These are phyloP conservation scores for Fusarium sp. DNA, from an alignment of 2,329 filamentous ascomycete genomes.

Conservation along the genomic window DNA sequence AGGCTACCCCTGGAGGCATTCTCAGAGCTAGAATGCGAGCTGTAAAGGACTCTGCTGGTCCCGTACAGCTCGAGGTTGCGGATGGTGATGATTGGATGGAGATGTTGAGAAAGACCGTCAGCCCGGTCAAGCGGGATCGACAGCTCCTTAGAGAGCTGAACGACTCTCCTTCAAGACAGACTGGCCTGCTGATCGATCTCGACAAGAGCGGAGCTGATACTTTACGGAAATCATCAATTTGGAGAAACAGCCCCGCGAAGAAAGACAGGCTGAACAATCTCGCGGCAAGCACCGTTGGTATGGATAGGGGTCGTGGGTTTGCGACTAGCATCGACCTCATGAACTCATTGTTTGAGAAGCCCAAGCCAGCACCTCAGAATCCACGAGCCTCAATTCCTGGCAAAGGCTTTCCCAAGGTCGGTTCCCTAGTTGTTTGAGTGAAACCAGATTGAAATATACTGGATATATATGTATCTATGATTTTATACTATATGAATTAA, in stretches of 20 bases:
- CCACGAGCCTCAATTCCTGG: conserved; percentile 62
- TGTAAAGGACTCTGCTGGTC: conserved; percentile 68
- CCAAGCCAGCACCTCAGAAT: conserved; percentile 67
- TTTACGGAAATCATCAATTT: conserved; percentile 55
- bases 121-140: conserved; percentile 91
- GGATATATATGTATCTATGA: conserved; percentile 51
- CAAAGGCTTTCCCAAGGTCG: conserved; percentile 88
- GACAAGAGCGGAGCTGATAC: conserved; percentile 60
- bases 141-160: conserved; percentile 71
- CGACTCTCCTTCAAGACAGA: conserved; percentile 60
- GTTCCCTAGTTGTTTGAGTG: conserved; percentile 63
- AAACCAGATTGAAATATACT: conserved; percentile 38
- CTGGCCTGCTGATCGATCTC: conserved; percentile 43
- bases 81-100: conserved; percentile 91
- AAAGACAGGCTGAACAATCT: conserved; percentile 46
- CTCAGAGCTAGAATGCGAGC: conserved; percentile 72
- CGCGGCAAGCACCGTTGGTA: conserved; percentile 46
- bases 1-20: conserved; percentile 67
- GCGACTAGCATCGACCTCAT: conserved; percentile 93
- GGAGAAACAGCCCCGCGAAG: conserved; percentile 50
- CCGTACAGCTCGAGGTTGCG: conserved; percentile 68
- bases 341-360: conserved; percentile 89
- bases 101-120: conserved; percentile 92
- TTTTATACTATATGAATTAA: conserved; percentile 48
- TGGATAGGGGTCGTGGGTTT: conserved; percentile 72